Percentiles rank a stretch among this genome's conserved stretches.
These are phyloP conservation scores for Dactylellina leptospora DNA, from an alignment of 2,329 filamentous ascomycete genomes.

Conservation along the genomic window DNA sequence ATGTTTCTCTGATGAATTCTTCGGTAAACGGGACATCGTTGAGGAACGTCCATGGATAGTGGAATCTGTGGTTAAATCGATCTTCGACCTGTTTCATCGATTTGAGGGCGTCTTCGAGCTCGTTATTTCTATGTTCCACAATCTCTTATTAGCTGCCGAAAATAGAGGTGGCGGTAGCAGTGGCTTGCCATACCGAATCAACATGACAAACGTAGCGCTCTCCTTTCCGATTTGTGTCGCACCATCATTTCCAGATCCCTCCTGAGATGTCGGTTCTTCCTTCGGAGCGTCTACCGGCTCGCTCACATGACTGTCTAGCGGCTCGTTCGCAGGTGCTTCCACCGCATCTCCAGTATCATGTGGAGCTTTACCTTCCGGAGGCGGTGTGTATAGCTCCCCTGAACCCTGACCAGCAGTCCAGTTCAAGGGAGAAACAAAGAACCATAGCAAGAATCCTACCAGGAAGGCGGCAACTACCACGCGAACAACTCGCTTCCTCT, in stretches of 20 bases:
- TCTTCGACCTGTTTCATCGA: conserved; percentile 57
- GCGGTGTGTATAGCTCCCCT: conserved; percentile 20
- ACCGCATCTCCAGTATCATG: conserved; percentile 10
- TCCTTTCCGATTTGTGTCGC: conserved; percentile 55
- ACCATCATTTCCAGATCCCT: neutral
- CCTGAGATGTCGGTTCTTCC: conserved; percentile 7
- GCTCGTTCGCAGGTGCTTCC: neutral
- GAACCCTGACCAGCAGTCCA: conserved; percentile 20
- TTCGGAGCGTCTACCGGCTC: too few relatives aligned
- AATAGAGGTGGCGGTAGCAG: neutral
- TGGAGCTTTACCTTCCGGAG: conserved; percentile 10
- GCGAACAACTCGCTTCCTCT: conserved; percentile 29
- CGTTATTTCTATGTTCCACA: conserved; percentile 53
- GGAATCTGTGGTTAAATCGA: conserved; percentile 56
- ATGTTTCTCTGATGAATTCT: conserved; percentile 56
- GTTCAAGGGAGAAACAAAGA: conserved; percentile 35
- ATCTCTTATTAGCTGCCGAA: conserved; percentile 11
- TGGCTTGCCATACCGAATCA: conserved; percentile 54
- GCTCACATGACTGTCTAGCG: too few relatives aligned
- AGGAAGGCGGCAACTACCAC: conserved; percentile 25
- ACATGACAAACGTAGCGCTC: conserved; percentile 56
- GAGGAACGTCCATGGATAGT: conserved; percentile 57
- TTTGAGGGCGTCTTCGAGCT: conserved; percentile 56
- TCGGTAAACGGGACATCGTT: conserved; percentile 57
- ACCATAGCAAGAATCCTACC: conserved; percentile 39